Base-by-base conservation (phyloP, 352 stramenopile genomes). In the Aphanomyces stellatus region DNA sequence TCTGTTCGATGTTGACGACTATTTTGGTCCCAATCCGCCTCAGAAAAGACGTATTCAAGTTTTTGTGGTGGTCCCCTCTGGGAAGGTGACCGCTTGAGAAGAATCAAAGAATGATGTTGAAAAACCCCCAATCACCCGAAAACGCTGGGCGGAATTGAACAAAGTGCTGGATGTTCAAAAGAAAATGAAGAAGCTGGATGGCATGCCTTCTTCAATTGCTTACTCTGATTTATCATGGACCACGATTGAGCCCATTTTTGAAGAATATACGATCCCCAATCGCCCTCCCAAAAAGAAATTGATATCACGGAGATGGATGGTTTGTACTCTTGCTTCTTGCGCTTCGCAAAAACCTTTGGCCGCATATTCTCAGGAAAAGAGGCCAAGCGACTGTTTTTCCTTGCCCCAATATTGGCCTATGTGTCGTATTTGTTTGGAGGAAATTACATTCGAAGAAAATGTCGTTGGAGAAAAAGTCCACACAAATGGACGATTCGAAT, bases 401-500 rank as follows among this genome's bases (percentile, higher is more conserved):
- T 62, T 43, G 27, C 53, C 24, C 27, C 53, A 27, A 48, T 62
- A 19, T 19, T 72, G 51, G 66, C 72, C 46, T 65, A 61, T 46
- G 51, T 75, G 40, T 71, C 59, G 59, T 69, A 19, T 31, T 66
- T 69, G 28, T 69, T 73, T 49, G 51, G 63, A 48, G 70, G 70
- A 74, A 33, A 55, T 73, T 25, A 48, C 65, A 28, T 53, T 71
- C 35, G 65, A 72, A 69, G 63, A 72, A 63, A 62, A 43, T 28
- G 53, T 75, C 64, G 69, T 72, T 42, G 74, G 74, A 60, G 73
- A 77, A 33, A 31, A 71, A 62, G 74, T 80, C 34, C 64, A 80
- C 30, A 74, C 74, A 74, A 35, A 78, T 65, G 71, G 64, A 27
- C 69, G 73, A 71, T 81, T 81, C 65, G 69, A 83, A 56, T 81